Evolutionary conservation across 2,329 filamentous ascomycete genomes (phyloP).

Genomic region (Cryphonectria japonica): DNA sequence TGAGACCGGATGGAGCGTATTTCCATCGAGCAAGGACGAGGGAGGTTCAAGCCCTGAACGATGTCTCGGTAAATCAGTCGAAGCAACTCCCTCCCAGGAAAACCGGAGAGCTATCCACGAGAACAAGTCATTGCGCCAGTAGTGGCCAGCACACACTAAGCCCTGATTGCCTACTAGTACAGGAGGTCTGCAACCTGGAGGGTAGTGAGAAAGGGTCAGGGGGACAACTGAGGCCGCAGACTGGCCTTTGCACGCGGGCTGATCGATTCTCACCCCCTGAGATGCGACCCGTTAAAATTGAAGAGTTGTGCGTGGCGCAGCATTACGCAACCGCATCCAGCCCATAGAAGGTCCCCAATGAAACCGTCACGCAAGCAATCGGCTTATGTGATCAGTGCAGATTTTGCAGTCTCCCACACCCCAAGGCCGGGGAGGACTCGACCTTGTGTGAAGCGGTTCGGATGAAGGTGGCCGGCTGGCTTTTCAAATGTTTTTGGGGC

Average conservation of each 20-base stretch:
- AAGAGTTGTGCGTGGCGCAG: not conserved
- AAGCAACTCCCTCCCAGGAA: not conserved
- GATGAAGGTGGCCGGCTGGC: not conserved
- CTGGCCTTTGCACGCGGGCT: not conserved
- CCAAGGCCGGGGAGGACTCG: not conserved
- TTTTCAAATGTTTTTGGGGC: not conserved
- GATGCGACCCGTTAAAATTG: not conserved
- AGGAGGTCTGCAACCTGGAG: not conserved
- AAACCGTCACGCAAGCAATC: not conserved
- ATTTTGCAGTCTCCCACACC: not conserved
- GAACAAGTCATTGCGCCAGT: not conserved
- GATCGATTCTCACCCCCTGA: not conserved
- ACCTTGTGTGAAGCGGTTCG: not conserved
- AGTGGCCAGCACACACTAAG: not conserved
- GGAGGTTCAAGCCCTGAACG: not conserved
- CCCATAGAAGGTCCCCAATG: not conserved
- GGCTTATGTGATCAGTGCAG: conserved; percentile 4
- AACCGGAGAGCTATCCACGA: not conserved
- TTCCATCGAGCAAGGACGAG: not conserved
- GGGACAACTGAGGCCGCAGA: not conserved
- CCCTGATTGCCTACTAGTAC: not conserved
- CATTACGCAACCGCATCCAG: conserved; percentile 3
- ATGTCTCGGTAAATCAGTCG: conserved; percentile 2
- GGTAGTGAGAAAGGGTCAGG: not conserved
- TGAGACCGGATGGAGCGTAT: not conserved